A percentile compares a stretch with the other conserved stretches of the same genome.
phyloP scores from a whole-genome alignment of 1,284 basidiomycete species.

The Ustilago trichophora region DNA sequence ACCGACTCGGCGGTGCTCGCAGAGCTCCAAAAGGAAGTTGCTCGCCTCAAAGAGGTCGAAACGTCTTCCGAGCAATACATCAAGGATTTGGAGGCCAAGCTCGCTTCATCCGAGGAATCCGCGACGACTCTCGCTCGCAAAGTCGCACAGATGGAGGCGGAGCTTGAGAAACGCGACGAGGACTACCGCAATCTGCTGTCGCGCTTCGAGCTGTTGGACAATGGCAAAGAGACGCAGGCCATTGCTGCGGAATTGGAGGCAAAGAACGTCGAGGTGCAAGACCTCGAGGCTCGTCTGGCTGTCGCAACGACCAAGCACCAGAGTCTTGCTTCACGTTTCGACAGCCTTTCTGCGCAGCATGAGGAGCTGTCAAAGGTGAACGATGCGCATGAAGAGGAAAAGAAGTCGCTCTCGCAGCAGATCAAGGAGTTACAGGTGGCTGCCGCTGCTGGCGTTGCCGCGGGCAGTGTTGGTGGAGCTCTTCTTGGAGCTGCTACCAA shows the following conservation, averaged over 20 bases:
- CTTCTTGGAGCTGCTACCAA: constrained; percentile 8
- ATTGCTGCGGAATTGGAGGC: constrained; percentile 78
- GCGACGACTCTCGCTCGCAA: constrained; percentile 75
- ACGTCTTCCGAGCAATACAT: constrained; percentile 81
- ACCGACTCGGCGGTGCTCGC: constrained; percentile 79
- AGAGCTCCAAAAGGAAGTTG: constrained; percentile 84
- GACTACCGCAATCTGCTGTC: constrained; percentile 75
- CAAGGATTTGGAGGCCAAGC: constrained; percentile 83
- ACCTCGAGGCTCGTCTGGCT: constrained; percentile 73
- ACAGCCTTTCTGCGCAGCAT: constrained; percentile 25
- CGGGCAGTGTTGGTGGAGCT: constrained; percentile 18
- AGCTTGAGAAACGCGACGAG: constrained; percentile 78
- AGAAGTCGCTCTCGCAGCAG: constrained; percentile 22
- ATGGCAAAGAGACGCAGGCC: constrained; percentile 60
- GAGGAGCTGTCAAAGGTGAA: constrained; percentile 10
- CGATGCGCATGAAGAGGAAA: constrained; percentile 34
- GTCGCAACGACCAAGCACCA: constrained; percentile 28
- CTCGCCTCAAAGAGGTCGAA: constrained; percentile 80
- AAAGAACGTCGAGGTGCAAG: constrained; percentile 77
- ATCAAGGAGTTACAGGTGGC: constrained; percentile 39
- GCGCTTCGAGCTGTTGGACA: constrained; percentile 76
- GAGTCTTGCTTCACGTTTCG: constrained; percentile 21
- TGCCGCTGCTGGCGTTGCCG: constrained; percentile 21
- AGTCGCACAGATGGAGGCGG: constrained; percentile 80
- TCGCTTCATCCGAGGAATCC: constrained; percentile 81